Conservation (phyloP, 257 asterid genomes). For the Solanum medicagineum region DNA sequence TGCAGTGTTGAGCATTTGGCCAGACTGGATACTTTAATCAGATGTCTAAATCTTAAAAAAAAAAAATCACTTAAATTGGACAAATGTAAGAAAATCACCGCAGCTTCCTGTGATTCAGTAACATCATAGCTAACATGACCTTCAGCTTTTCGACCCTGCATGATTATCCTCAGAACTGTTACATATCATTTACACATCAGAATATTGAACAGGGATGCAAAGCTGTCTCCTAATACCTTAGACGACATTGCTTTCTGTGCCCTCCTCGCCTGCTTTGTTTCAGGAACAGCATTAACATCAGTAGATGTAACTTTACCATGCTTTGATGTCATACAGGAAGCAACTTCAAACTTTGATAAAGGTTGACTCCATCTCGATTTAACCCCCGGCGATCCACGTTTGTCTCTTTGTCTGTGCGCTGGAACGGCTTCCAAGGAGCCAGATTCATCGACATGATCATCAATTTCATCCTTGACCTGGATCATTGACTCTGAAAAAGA, state of each 20-base stretch:
- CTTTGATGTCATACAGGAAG: constrained; percentile 35
- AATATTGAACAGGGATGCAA: neutral
- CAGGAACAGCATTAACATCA: constrained; percentile 32
- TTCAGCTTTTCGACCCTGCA: constrained; percentile 49
- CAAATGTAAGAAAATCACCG: constrained; percentile 24
- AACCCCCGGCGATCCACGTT: constrained; percentile 32
- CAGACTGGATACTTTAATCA: too few species aligned
- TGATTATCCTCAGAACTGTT: constrained; percentile 9
- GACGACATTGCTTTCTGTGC: constrained; percentile 32
- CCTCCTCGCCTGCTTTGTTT: constrained; percentile 40
- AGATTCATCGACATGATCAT: constrained; percentile 50
- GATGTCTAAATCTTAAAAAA: neutral
- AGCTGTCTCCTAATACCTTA: constrained; percentile 31
- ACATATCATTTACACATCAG: constrained; percentile 2
- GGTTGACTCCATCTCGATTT: constrained; percentile 38
- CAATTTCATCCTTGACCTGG: constrained; percentile 30
- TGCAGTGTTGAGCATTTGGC: too few species aligned
- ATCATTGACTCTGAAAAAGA: constrained; percentile 16
- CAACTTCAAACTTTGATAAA: constrained; percentile 34
- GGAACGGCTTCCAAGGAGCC: constrained; percentile 34
- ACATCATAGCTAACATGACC: constrained; percentile 25
- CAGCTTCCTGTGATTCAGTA: constrained; percentile 40
- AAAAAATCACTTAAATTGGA: neutral
- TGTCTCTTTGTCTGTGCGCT: constrained; percentile 28
- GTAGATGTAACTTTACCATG: constrained; percentile 32